Conservation (phyloP, 331 rosid species). For the Telfairia occidentalis region DNA sequence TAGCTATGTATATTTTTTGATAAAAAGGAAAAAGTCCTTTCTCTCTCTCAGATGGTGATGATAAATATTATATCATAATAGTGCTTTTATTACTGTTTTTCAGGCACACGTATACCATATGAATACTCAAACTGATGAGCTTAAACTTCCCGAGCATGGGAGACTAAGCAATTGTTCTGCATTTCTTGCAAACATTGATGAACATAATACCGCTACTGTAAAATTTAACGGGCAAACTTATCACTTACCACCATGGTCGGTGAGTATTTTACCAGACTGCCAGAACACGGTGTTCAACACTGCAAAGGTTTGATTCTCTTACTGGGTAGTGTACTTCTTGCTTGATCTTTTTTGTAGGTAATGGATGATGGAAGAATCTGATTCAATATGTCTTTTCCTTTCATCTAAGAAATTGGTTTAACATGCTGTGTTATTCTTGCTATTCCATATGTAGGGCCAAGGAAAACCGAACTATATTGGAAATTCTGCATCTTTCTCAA, state of each 20-base stretch:
- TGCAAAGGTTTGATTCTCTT: slow-evolving; percentile 53
- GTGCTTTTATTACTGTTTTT: slow-evolving; percentile 15
- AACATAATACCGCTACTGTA: slow-evolving; percentile 44
- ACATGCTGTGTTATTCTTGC: neutral
- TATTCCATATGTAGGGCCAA: neutral
- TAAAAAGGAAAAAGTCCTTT: no score
- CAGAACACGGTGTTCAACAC: slow-evolving; percentile 62
- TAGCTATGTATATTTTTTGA: no score
- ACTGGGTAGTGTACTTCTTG: neutral
- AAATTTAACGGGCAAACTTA: slow-evolving; percentile 58
- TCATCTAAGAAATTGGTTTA: neutral
- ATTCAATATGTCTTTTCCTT: neutral
- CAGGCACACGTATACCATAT: slow-evolving; percentile 69
- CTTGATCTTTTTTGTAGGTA: neutral
- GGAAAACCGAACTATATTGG: neutral
- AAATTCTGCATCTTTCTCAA: neutral
- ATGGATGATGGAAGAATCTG: slow-evolving; percentile 1
- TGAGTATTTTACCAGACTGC: slow-evolving; percentile 93
- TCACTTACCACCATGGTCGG: slow-evolving; percentile 89
- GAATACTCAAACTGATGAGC: slow-evolving; percentile 22
- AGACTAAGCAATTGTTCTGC: slow-evolving; percentile 53
- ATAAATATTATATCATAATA: neutral
- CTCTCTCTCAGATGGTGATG: no score
- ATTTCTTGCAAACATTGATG: slow-evolving; percentile 91
- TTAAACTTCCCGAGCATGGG: slow-evolving; percentile 27